phyloP scores from a whole-genome alignment of 2,329 filamentous ascomycete genomes.

The Pyricularia grisea region DNA sequence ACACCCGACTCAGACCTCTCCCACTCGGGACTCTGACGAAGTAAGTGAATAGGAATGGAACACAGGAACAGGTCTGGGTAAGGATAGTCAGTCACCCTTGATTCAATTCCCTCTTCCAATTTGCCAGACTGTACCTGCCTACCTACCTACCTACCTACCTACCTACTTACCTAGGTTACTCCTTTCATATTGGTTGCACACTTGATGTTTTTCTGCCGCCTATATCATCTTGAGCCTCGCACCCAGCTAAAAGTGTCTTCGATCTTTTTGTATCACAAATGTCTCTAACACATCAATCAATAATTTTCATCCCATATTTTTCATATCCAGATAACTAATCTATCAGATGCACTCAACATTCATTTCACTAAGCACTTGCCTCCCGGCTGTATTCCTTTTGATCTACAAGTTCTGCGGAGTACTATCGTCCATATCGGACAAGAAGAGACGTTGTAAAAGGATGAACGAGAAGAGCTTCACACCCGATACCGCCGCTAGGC shows the following conservation, averaged over 20 bases:
- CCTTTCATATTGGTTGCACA: neutral
- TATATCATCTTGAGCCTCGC: neutral
- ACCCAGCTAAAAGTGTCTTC: neutral
- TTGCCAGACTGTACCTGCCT: neutral
- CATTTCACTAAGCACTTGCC: neutral
- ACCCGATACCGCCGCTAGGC: neutral
- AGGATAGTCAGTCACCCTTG: neutral
- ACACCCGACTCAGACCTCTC: neutral
- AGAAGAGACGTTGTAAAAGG: neutral
- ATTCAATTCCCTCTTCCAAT: neutral
- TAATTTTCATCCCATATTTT: neutral
- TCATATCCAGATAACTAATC: neutral
- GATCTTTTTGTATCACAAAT: neutral
- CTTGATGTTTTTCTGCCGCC: neutral
- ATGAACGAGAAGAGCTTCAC: constrained; percentile 7
- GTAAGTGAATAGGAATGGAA: neutral
- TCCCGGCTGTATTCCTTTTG: neutral
- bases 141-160: too few species aligned
- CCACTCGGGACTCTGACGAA: neutral
- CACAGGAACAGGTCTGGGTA: neutral
- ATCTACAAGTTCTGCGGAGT: neutral
- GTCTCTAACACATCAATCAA: neutral
- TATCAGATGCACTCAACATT: neutral
- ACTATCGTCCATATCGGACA: neutral
- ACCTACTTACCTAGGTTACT: neutral